Conservation (phyloP, 257 asterid genomes). For the Verbascum thapsus region DNA sequence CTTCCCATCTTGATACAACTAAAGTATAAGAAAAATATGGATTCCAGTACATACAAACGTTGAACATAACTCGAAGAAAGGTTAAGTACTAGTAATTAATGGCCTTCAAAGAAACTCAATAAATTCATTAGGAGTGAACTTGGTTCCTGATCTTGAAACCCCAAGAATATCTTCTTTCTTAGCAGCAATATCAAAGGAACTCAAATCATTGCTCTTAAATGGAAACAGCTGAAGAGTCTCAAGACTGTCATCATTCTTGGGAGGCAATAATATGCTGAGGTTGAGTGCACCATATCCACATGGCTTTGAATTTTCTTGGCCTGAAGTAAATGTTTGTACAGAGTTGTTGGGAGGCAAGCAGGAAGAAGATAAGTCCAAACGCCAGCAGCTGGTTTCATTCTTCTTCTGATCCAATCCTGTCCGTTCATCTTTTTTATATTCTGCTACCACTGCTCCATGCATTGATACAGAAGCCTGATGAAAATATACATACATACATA, state of each 20-base stretch:
- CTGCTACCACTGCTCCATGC: constrained; percentile 49
- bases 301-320: constrained; percentile 21
- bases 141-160: neutral
- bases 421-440: constrained; percentile 39
- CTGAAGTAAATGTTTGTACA: constrained; percentile 18
- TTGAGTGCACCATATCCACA: constrained; percentile 14
- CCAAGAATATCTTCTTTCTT: constrained; percentile 1
- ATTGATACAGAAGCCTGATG: constrained; percentile 61
- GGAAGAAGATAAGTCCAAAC: constrained; percentile 28
- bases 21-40: neutral
- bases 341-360: constrained; percentile 15
- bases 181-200: neutral
- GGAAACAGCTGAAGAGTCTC: constrained; percentile 46
- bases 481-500: neutral
- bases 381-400: constrained; percentile 30
- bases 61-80: constrained; percentile 6
- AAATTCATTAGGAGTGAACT: constrained; percentile 30
- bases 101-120: constrained; percentile 41
- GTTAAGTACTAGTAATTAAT: neutral
- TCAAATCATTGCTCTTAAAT: neutral
- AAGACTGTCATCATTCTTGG: constrained; percentile 7
- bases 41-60: constrained; percentile 24
- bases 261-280: neutral
- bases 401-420: constrained; percentile 32
- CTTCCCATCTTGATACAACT: neutral